Evolutionary conservation across 2,329 filamentous ascomycete genomes (phyloP), one percentile per base, ranked within the genome.

Genomic region (Pseudopithomyces chartarum): DNA sequence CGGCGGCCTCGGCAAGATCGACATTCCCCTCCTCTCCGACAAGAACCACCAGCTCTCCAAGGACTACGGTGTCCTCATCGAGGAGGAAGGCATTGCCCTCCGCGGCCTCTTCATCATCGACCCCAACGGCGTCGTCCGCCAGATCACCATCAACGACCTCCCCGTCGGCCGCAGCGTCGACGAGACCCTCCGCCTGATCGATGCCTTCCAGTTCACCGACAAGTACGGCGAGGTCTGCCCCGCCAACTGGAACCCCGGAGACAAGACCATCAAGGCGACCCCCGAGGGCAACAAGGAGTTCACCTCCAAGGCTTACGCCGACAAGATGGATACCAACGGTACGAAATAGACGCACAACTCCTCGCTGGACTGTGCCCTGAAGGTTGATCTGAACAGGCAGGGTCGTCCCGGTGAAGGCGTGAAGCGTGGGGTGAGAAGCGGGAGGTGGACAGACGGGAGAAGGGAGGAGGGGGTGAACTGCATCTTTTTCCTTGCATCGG

Each of bases 91-190:
- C 34, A 80, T 88, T 57, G 84, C 86, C 12, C 82, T 88, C 56
- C 81, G 86, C 20, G 86, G 85, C 4, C 79, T 88, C 44, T 89
- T 88, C 79, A 81, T 89, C 76, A 87, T 88, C 66, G 86, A 89
- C 70, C 85, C 85, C 57, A 83, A 84, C 73, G 86, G 85, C 54
- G 73, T 81, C 26, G 78, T 88, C 23, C 77, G 85, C 60, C 84
- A 86, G 80, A 86, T 88, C 73, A 87, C 85, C 59, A 79, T 88
- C 78, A 88, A 88, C 76, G 85, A 88, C 66, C 80, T 87, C 32
- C 84, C 85, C 58, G 85, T 88, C 61, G 86, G 86, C 58, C 84
- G 86, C 63, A 82, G 83, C 63, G 86, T 88, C 53, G 84, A 87
- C 69, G 86, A 89, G 77, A 83, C 84, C 1, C 79, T 87, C 64